Evolutionary conservation across 169 alveolate species (phyloP).

Genomic region (Plasmodium fragile): DNA sequence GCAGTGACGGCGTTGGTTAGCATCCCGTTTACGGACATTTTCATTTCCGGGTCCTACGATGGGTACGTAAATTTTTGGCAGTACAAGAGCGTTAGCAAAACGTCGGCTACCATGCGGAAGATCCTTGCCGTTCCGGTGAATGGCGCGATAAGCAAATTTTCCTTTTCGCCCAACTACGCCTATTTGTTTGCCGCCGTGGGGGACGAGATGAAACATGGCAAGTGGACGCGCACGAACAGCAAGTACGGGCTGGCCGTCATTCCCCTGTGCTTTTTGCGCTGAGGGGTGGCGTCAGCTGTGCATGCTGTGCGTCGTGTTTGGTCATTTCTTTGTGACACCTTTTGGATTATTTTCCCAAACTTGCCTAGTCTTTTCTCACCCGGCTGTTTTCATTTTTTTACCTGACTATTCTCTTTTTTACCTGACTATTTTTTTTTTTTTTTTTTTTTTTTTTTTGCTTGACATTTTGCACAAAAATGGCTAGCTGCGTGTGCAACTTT

Average conservation of each 20-base stretch:
- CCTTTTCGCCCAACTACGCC: conserved; percentile 58
- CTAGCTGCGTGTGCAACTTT: neutral
- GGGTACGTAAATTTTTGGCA: conserved; percentile 71
- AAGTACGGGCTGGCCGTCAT: conserved; percentile 56
- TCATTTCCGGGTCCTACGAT: conserved; percentile 71
- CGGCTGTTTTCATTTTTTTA: neutral
- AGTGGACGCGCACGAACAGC: conserved; percentile 36
- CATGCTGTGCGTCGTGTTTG: neutral
- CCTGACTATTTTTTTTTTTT: neutral
- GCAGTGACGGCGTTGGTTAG: conserved; percentile 54
- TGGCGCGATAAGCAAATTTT: conserved; percentile 47
- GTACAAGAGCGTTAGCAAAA: conserved; percentile 48
- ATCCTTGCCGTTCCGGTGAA: conserved; percentile 43
- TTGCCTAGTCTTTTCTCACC: neutral
- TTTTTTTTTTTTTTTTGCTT: too few relatives aligned
- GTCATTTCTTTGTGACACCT: neutral
- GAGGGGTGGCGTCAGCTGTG: too few relatives aligned
- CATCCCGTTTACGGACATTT: conserved; percentile 45
- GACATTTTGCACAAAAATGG: neutral
- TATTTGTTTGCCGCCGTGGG: conserved; percentile 57
- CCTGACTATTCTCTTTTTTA: neutral
- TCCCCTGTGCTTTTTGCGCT: conserved; percentile 44
- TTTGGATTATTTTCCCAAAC: neutral
- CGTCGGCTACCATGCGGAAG: conserved; percentile 30
- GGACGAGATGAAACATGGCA: conserved; percentile 68